A percentile compares a stretch with the other conserved stretches of the same genome.
phyloP scores from a whole-genome alignment of 1,284 basidiomycete species.

The Papiliotrema fonsecae region DNA sequence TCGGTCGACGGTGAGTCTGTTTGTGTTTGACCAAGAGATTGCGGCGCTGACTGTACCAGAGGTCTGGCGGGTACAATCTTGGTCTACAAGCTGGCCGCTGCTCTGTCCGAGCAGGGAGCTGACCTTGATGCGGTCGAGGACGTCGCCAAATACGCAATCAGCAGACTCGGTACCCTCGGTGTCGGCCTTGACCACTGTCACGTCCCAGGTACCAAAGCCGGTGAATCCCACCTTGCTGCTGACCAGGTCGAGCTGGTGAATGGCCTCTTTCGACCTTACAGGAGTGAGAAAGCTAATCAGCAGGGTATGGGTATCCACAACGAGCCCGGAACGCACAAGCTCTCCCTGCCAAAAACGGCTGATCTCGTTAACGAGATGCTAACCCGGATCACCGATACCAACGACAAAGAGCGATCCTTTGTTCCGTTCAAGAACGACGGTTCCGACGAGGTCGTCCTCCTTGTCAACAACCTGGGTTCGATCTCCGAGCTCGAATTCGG shows the following conservation, averaged over 20 bases:
- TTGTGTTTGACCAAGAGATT: too few relatives aligned
- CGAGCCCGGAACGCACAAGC: conserved; percentile 74
- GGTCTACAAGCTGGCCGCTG: conserved; percentile 88
- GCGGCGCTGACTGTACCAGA: too few relatives aligned
- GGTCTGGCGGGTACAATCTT: conserved; percentile 84
- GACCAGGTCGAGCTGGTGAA: conserved; percentile 30
- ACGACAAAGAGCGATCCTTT: conserved; percentile 78
- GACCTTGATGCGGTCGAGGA: conserved; percentile 68
- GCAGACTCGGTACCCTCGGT: conserved; percentile 70
- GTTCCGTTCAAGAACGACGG: conserved; percentile 67
- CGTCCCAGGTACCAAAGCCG: conserved; percentile 71
- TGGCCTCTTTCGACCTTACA: neutral
- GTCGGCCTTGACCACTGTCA: conserved; percentile 90
- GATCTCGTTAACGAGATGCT: conserved; percentile 69
- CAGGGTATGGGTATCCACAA: conserved; percentile 78
- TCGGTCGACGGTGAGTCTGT: conserved; percentile 45
- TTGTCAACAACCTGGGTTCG: conserved; percentile 61
- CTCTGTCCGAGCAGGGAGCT: conserved; percentile 66
- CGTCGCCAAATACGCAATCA: conserved; percentile 64
- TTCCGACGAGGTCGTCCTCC: conserved; percentile 54
- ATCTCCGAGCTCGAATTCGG: conserved; percentile 79
- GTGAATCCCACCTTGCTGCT: conserved; percentile 57
- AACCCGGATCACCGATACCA: conserved; percentile 64
- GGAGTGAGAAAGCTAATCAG: neutral
- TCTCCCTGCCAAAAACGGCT: conserved; percentile 57